These are phyloP conservation scores for Ascoidea asiatica DNA, from an alignment of 805 yeast genomes.

Conservation along the genomic window DNA sequence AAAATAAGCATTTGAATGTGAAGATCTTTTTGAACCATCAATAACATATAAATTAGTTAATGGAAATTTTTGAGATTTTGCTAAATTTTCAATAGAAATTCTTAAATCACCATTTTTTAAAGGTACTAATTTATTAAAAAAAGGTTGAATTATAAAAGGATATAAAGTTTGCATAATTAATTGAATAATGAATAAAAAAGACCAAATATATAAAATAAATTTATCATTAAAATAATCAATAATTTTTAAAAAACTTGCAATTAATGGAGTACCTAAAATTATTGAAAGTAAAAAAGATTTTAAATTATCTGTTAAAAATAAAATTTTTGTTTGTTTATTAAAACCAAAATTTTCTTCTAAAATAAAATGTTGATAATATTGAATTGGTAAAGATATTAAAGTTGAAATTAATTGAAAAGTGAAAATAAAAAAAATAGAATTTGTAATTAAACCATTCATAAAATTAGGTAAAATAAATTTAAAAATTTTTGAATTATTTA, in stretches of 20 bases:
- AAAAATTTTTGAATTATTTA: constrained; percentile 14
- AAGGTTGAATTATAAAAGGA: constrained; percentile 83
- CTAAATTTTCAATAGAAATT: constrained; percentile 66
- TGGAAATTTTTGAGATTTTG: constrained; percentile 70
- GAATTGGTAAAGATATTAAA: constrained; percentile 48
- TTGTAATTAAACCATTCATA: constrained; percentile 46
- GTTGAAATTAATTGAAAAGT: constrained; percentile 36
- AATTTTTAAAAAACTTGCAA: constrained; percentile 68
- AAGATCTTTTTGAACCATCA: constrained; percentile 94
- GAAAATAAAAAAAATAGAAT: constrained; percentile 53
- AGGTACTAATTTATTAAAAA: constrained; percentile 85
- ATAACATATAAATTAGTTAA: constrained; percentile 73
- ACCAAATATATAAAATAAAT: constrained; percentile 71
- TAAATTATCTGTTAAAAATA: constrained; percentile 63
- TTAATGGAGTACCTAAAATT: constrained; percentile 56
- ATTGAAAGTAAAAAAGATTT: constrained; percentile 43
- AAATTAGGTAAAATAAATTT: constrained; percentile 16
- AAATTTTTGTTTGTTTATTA: constrained; percentile 63
- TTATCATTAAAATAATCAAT: constrained; percentile 67
- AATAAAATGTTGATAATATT: constrained; percentile 70
- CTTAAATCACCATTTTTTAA: constrained; percentile 84
- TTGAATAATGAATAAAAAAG: constrained; percentile 58
- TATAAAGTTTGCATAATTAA: constrained; percentile 59
- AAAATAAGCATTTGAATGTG: constrained; percentile 95
- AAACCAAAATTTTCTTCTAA: constrained; percentile 89